phyloP scores from a whole-genome alignment of 1,139 yeast species.

The Groenewaldozyma auringiensis region DNA sequence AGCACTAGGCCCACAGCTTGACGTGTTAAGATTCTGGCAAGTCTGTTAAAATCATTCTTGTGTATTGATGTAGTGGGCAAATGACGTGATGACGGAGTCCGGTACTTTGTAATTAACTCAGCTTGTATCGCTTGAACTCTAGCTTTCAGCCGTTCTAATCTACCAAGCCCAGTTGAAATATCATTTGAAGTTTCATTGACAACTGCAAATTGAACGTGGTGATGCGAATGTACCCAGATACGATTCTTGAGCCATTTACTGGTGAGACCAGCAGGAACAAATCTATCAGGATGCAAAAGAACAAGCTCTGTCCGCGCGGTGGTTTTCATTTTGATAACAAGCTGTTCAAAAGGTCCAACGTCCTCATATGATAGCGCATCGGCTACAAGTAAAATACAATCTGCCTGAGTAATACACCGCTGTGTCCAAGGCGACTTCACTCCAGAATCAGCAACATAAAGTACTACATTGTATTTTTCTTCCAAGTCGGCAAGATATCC shows the following conservation, averaged over 20 bases:
- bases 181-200: constrained; percentile 1
- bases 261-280: constrained; percentile 79
- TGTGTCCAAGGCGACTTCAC: constrained; percentile 84
- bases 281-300: constrained; percentile 72
- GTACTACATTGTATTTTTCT: constrained; percentile 77
- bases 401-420: constrained; percentile 92
- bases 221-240: constrained; percentile 89
- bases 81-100: constrained; percentile 12
- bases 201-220: constrained; percentile 55
- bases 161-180: constrained; percentile 10
- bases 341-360: constrained; percentile 78
- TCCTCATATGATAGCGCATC: constrained; percentile 53
- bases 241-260: constrained; percentile 77
- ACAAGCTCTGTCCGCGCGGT: constrained; percentile 87
- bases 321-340: constrained; percentile 66
- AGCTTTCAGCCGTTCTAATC: constrained; percentile 21
- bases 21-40: constrained; percentile 84
- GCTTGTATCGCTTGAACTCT: constrained; percentile 31
- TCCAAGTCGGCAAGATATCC: constrained; percentile 89
- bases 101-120: constrained; percentile 29
- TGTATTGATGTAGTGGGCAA: constrained; percentile 38
- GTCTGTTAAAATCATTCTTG: constrained; percentile 79
- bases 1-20: constrained; percentile 89
- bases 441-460: constrained; percentile 82
- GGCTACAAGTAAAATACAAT: constrained; percentile 53